Percentiles rank a stretch among this genome's conserved stretches.
Conservation (phyloP, 2,329 filamentous ascomycete species). For the Fusarium heterosporum region DNA sequence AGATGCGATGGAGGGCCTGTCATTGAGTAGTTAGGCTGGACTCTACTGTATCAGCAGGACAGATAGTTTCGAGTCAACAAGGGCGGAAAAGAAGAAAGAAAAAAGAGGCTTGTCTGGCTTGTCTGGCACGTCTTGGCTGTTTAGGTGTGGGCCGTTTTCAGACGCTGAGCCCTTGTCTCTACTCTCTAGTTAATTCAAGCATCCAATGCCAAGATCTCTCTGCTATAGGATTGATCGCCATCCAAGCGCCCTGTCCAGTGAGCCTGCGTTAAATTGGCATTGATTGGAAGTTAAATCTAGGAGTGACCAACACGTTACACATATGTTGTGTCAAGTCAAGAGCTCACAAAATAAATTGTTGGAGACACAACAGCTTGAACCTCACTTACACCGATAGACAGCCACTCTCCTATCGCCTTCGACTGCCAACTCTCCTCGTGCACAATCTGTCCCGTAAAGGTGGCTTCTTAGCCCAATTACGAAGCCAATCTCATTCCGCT, state of each 20-base stretch:
- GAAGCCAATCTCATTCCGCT: constrained; percentile 1
- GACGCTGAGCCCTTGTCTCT: background rate
- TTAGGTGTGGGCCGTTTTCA: constrained; percentile 6
- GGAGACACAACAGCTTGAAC: constrained; percentile 12
- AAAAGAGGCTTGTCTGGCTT: constrained; percentile 27
- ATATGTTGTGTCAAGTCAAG: constrained; percentile 16
- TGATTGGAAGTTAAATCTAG: constrained; percentile 14
- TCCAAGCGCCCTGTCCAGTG: constrained; percentile 16
- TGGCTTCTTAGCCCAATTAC: background rate
- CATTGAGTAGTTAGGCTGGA: constrained; percentile 10
- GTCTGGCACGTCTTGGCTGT: constrained; percentile 26
- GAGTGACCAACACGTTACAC: constrained; percentile 13
- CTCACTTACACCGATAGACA: constrained; percentile 23
- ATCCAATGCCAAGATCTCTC: background rate
- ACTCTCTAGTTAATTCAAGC: background rate
- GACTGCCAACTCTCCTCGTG: constrained; percentile 14
- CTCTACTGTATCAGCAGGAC: constrained; percentile 25
- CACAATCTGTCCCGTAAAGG: background rate
- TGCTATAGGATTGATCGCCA: constrained; percentile 16
- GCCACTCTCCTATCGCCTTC: background rate
- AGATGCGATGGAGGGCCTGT: constrained; percentile 41
- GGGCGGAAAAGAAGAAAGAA: background rate
- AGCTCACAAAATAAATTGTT: constrained; percentile 1
- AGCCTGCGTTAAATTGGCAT: constrained; percentile 3
- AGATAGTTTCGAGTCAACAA: background rate